These are phyloP conservation scores for Barnettozyma californica DNA, from an alignment of 805 yeast species.

Conservation along the genomic window DNA sequence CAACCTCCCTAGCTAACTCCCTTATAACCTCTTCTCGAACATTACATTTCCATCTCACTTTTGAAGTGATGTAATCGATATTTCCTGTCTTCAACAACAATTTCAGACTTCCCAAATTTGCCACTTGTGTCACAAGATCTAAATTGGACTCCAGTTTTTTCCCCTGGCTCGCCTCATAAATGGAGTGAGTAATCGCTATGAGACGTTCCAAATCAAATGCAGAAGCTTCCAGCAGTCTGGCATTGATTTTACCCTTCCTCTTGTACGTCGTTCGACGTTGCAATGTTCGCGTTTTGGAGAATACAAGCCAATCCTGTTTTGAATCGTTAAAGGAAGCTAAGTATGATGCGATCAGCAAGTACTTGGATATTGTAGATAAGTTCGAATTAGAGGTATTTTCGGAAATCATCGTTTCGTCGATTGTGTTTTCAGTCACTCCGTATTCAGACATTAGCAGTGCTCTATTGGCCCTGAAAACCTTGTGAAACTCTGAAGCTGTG, in stretches of 20 bases:
- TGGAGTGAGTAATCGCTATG: slow-evolving; percentile 72
- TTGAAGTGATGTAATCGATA: slow-evolving; percentile 56
- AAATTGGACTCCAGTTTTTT: slow-evolving; percentile 28
- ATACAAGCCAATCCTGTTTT: slow-evolving; percentile 60
- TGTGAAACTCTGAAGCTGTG: slow-evolving; percentile 16
- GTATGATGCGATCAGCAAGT: slow-evolving; percentile 73
- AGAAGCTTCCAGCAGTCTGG: slow-evolving; percentile 64
- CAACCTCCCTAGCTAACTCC: slow-evolving; percentile 55
- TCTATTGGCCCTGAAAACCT: slow-evolving; percentile 27
- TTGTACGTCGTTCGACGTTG: slow-evolving; percentile 33
- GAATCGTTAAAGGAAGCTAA: slow-evolving; percentile 75
- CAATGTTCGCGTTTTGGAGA: slow-evolving; percentile 56
- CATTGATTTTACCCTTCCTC: slow-evolving; percentile 42
- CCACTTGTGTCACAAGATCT: slow-evolving; percentile 30
- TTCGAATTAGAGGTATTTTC: slow-evolving; percentile 30
- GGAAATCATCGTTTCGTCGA: slow-evolving; percentile 10
- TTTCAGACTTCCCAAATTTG: slow-evolving; percentile 31
- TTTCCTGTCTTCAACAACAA: slow-evolving; percentile 30
- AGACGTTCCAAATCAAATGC: slow-evolving; percentile 74
- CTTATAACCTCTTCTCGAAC: slow-evolving; percentile 61
- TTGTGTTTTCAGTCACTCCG: slow-evolving; percentile 16
- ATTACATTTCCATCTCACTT: slow-evolving; percentile 75
- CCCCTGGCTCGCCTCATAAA: slow-evolving; percentile 42
- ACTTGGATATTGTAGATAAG: slow-evolving; percentile 59
- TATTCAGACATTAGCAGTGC: slow-evolving; percentile 30